Percentiles rank a stretch among this genome's conserved stretches.
phyloP scores from a whole-genome alignment of 768 basidiomycete genomes.

The Tylopilus sp. region DNA sequence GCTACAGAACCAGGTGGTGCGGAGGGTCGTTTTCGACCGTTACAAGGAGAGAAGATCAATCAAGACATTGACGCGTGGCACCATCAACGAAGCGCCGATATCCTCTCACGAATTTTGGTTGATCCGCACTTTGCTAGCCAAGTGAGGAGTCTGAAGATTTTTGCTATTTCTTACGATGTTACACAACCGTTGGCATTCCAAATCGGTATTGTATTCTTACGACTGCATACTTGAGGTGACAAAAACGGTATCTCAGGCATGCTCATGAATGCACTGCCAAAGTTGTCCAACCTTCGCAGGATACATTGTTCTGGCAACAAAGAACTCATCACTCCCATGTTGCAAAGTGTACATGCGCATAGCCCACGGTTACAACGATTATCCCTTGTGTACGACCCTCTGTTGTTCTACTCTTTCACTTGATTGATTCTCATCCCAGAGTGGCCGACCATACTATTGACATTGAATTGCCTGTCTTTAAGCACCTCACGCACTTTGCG shows the following conservation, averaged over 20 bases:
- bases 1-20: constrained; percentile 23
- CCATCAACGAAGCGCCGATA: constrained; percentile 62
- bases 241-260: constrained; percentile 44
- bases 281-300: constrained; percentile 54
- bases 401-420: not conserved
- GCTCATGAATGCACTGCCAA: constrained; percentile 66
- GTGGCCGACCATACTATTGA: constrained; percentile 42
- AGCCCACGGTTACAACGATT: constrained; percentile 54
- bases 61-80: constrained; percentile 47
- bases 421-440: constrained; percentile 10
- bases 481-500: constrained; percentile 56
- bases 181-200: constrained; percentile 59
- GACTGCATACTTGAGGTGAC: not conserved
- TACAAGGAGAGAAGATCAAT: constrained; percentile 9
- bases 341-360: constrained; percentile 49
- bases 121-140: constrained; percentile 56
- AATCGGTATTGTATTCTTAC: constrained; percentile 41
- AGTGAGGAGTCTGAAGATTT: constrained; percentile 57
- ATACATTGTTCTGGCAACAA: constrained; percentile 58
- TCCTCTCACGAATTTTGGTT: constrained; percentile 62
- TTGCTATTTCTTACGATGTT: constrained; percentile 46
- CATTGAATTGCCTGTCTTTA: constrained; percentile 46
- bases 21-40: constrained; percentile 16
- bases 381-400: constrained; percentile 46
- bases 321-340: constrained; percentile 49